These are phyloP conservation scores for Phytophthora multivora DNA, from an alignment of 352 stramenopile genomes.

Conservation along the genomic window DNA sequence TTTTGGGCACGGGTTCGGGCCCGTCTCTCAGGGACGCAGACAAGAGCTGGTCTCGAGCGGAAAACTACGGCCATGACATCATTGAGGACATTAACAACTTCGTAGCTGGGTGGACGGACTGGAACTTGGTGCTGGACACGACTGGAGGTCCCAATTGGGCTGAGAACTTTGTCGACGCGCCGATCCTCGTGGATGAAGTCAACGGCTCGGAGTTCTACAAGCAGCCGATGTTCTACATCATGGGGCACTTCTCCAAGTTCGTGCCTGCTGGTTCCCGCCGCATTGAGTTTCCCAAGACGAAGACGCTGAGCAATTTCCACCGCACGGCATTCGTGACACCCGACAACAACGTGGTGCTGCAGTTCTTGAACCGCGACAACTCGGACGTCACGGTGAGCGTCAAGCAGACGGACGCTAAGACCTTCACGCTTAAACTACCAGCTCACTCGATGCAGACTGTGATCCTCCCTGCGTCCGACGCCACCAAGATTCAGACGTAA, in stretches of 20 bases:
- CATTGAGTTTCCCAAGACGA: slow-evolving; percentile 44
- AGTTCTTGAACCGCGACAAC: slow-evolving; percentile 50
- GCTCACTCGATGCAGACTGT: slow-evolving; percentile 34
- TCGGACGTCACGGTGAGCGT: slow-evolving; percentile 32
- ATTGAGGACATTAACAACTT: slow-evolving; percentile 81
- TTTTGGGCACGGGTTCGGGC: slow-evolving; percentile 46
- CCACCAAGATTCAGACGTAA: slow-evolving; percentile 30
- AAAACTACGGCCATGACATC: slow-evolving; percentile 83
- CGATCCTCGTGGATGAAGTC: slow-evolving; percentile 54
- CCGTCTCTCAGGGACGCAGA: slow-evolving; percentile 48
- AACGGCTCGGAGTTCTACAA: slow-evolving; percentile 55
- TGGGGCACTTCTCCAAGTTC: slow-evolving; percentile 69
- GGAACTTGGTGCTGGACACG: slow-evolving; percentile 78
- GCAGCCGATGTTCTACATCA: slow-evolving; percentile 67
- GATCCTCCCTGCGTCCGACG: slow-evolving; percentile 32
- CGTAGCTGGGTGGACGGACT: slow-evolving; percentile 78
- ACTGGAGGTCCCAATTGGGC: slow-evolving; percentile 76
- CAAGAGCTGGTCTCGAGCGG: slow-evolving; percentile 62
- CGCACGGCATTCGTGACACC: slow-evolving; percentile 57
- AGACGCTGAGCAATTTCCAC: slow-evolving; percentile 39
- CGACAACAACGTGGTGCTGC: slow-evolving; percentile 44
- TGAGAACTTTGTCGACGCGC: slow-evolving; percentile 64
- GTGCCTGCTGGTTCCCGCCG: slow-evolving; percentile 50
- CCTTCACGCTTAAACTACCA: slow-evolving; percentile 25
- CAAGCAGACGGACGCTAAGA: slow-evolving; percentile 25